Percentiles rank a stretch among this genome's conserved stretches.
Evolutionary conservation across 192 early-diverging fungal species (phyloP).

Genomic region (Coemansia sp.): DNA sequence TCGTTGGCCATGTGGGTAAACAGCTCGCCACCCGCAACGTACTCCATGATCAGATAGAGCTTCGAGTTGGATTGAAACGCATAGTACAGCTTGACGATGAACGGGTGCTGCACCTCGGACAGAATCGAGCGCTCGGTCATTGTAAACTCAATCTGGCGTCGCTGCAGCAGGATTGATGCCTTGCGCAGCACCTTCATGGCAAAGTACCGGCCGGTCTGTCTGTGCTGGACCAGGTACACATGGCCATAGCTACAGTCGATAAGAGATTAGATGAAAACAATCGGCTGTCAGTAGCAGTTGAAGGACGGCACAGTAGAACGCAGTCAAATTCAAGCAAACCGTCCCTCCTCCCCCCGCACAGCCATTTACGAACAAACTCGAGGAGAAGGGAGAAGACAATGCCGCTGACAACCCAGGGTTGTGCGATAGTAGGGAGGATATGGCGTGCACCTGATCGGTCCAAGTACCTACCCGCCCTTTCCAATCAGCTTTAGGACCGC

Average conservation of each 20-base stretch:
- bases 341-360: neutral
- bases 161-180: constrained; percentile 75
- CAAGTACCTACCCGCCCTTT: constrained; percentile 55
- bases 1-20: constrained; percentile 78
- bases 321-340: constrained; percentile 14
- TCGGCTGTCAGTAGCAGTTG: neutral
- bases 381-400: neutral
- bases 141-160: constrained; percentile 77
- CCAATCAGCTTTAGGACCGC: constrained; percentile 60
- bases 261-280: neutral
- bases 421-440: neutral
- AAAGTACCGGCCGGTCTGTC: constrained; percentile 54
- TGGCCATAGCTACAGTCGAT: constrained; percentile 62
- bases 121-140: constrained; percentile 85
- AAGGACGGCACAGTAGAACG: constrained; percentile 10
- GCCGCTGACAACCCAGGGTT: no score
- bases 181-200: constrained; percentile 96
- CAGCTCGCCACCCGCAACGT: constrained; percentile 88
- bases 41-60: constrained; percentile 86
- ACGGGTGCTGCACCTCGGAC: constrained; percentile 81
- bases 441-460: neutral
- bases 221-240: constrained; percentile 78
- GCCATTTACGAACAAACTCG: neutral
- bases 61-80: constrained; percentile 88
- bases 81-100: constrained; percentile 88